Percentiles rank a stretch among this genome's conserved stretches.
Evolutionary conservation across 1,284 basidiomycete species (phyloP).

Genomic region (Lignosus rhinocerotis): DNA sequence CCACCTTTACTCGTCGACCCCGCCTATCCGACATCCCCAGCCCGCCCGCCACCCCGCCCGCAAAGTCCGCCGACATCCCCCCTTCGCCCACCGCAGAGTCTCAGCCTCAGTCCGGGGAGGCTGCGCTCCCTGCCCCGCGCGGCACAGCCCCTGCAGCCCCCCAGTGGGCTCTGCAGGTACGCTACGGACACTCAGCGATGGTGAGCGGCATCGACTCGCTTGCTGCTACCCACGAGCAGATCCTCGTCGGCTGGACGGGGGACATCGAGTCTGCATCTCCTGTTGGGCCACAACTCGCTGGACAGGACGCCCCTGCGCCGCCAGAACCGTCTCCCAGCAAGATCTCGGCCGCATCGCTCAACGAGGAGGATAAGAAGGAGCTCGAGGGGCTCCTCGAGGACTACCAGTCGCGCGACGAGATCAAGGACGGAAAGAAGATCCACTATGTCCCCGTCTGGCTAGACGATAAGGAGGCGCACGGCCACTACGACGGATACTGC

Average conservation of each 20-base stretch:
- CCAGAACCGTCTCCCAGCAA: slow-evolving; percentile 26
- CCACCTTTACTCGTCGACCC: slow-evolving; percentile 49
- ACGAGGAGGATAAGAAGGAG: slow-evolving; percentile 57
- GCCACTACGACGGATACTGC: slow-evolving; percentile 97
- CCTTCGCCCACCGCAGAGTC: slow-evolving; percentile 26
- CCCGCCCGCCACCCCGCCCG: slow-evolving; percentile 70
- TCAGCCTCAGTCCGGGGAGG: slow-evolving; percentile 6
- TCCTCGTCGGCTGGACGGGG: slow-evolving; percentile 94
- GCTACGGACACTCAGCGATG: slow-evolving; percentile 95
- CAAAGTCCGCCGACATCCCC: slow-evolving; percentile 45
- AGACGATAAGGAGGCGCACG: slow-evolving; percentile 87
- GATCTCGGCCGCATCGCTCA: slow-evolving; percentile 55
- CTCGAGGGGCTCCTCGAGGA: slow-evolving; percentile 60
- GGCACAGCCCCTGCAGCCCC: slow-evolving; percentile 12
- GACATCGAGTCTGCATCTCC: slow-evolving; percentile 60
- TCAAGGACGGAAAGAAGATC: slow-evolving; percentile 43
- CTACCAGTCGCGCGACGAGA: slow-evolving; percentile 61
- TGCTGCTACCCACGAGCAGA: slow-evolving; percentile 81
- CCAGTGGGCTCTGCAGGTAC: slow-evolving; percentile 76
- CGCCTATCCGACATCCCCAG: slow-evolving; percentile 50
- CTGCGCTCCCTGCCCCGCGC: slow-evolving; percentile 5
- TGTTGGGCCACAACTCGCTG: slow-evolving; percentile 21
- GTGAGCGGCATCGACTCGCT: slow-evolving; percentile 90
- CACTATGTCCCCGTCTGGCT: slow-evolving; percentile 91
- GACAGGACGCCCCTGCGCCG: slow-evolving; percentile 14